phyloP scores from a whole-genome alignment of 108 stramenopile genomes.

The Aurantiochytrium sp. region DNA sequence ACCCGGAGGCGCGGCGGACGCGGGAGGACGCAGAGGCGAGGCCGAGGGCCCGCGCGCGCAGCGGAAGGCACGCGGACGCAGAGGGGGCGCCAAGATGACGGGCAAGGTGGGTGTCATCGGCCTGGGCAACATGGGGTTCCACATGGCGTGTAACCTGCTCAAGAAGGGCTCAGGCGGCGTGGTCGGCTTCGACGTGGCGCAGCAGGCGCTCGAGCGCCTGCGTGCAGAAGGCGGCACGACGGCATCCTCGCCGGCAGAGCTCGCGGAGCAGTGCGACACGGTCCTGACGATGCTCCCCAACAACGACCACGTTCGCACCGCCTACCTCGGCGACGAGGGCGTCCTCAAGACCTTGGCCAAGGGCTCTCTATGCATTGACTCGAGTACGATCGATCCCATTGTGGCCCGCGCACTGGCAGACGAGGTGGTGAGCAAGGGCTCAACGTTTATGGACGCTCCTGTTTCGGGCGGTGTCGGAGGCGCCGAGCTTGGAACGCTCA shows the following conservation, averaged over 20 bases:
- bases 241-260: conserved; percentile 37
- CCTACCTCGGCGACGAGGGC: conserved; percentile 35
- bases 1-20: too few species aligned
- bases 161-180: conserved; percentile 27
- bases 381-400: conserved; percentile 67
- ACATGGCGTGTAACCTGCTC: conserved; percentile 70
- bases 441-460: conserved; percentile 63
- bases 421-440: conserved; percentile 13
- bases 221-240: background rate
- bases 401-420: conserved; percentile 36
- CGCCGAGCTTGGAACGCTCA: conserved; percentile 73
- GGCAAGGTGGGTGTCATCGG: conserved; percentile 70
- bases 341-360: background rate
- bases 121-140: conserved; percentile 81
- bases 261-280: conserved; percentile 18
- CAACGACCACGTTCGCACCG: conserved; percentile 39
- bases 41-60: too few species aligned
- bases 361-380: conserved; percentile 61
- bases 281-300: conserved; percentile 72
- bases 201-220: conserved; percentile 12
- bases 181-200: conserved; percentile 42
- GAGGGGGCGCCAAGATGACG: background rate
- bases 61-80: too few species aligned
- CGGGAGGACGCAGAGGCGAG: too few species aligned
- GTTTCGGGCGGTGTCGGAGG: conserved; percentile 87